Evolutionary conservation across 177 flowering plant species (phyloP), one percentile per base, ranked within the genome.

Genomic region (Vitis hybrid): DNA sequence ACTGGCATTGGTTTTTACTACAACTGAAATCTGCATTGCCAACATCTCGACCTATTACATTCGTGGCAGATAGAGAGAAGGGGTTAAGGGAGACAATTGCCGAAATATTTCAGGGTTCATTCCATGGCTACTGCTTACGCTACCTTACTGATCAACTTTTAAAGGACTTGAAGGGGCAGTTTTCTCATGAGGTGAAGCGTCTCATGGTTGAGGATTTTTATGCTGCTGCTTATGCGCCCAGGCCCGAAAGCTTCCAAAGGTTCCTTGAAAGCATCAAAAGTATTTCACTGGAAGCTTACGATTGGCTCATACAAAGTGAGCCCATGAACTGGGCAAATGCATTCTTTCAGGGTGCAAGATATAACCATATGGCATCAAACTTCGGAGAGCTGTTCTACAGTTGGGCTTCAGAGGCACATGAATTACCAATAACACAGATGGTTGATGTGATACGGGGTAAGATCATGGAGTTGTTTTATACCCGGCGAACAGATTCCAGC

Each of bases 341-440:
- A 7, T 83, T 69, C 57, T 83, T 87, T 65, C 79, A 60, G 19
- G 89, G 88, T 16, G 74, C 82, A 13, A 72, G 87, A 59, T 87
- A 83, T 66, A 83, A 85, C 68, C 88, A 83, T 68, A 74, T 83
- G 85, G 56, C 78, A 6, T 83, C 88, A 6, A 85, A 87, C 62
- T 85, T 85, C 52, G 88, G 87, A 12, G 83, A 82, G 71, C 65
- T 68, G 24, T 85, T 87, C 58, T 85, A 83, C 70, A 74, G 81
- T 15, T 87, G 91, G 85, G 84, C 65, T 16, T 83, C 90, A 15
- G 87, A 85, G 52, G 81, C 86, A 12, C 64, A 83, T 65, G 87
- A 85, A 62, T 70, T 87, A 52, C 91, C 88, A 30, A 85, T 87
- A 67, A 87, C 86, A 51, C 87, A 83, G 64, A 79, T 83, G 86